A percentile compares a stretch with the other conserved stretches of the same genome.
Evolutionary conservation across 768 basidiomycete species (phyloP).

Genomic region (Agrocybe chaxingu): DNA sequence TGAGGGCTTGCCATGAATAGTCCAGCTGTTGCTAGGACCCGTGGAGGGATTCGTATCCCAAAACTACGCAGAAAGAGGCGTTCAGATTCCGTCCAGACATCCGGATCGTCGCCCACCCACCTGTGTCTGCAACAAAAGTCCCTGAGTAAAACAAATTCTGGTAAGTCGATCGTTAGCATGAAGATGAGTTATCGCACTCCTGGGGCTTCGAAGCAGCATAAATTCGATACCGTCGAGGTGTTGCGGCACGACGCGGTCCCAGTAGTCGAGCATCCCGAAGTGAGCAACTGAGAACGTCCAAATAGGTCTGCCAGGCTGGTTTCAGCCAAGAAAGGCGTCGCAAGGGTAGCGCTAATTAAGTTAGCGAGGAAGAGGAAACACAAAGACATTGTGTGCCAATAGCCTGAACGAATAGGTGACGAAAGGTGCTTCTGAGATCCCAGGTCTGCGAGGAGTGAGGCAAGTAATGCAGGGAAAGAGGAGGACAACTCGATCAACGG

Average conservation of each 20-base stretch:
- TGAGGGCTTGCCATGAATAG: conserved; percentile 60
- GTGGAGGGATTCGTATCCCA: conserved; percentile 68
- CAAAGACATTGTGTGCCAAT: not conserved
- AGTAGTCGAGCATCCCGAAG: conserved; percentile 52
- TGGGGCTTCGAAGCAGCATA: conserved; percentile 67
- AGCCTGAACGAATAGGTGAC: no score
- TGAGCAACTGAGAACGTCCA: conserved; percentile 21
- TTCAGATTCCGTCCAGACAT: not conserved
- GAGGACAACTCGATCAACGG: no score
- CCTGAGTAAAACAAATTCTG: conserved; percentile 34
- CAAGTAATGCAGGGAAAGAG: no score
- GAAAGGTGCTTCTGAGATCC: no score
- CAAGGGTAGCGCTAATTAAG: not conserved
- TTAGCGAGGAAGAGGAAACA: not conserved
- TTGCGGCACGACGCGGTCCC: conserved; percentile 55
- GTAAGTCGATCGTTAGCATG: not conserved
- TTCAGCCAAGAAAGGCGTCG: conserved; percentile 1
- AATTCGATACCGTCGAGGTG: conserved; percentile 37
- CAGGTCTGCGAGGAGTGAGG: no score
- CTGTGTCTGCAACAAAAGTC: conserved; percentile 52
- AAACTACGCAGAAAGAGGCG: conserved; percentile 38
- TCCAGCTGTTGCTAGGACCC: conserved; percentile 69
- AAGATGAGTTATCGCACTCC: conserved; percentile 40
- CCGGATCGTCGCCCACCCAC: conserved; percentile 12
- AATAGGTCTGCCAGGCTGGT: conserved; percentile 14